Evolutionary conservation across 2,329 filamentous ascomycete species (phyloP).

Genomic region (Fusarium pseudograminearum): DNA sequence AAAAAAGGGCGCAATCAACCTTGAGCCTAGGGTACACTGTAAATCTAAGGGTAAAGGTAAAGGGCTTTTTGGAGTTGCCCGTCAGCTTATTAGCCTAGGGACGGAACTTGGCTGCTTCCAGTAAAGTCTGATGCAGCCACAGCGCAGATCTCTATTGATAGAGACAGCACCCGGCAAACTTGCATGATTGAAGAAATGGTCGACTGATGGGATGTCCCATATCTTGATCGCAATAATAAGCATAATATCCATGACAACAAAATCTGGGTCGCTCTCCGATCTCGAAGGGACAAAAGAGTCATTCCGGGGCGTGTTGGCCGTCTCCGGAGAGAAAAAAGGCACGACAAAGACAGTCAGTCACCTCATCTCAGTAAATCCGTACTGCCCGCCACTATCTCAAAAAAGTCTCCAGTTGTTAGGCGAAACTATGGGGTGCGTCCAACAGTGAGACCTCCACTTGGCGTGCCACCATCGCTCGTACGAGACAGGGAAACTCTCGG

Average conservation of each 20-base stretch:
- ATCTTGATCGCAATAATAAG: background rate
- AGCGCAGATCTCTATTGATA: slow-evolving; percentile 4
- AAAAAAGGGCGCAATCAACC: background rate
- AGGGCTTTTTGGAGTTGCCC: slow-evolving; percentile 1
- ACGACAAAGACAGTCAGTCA: slow-evolving; percentile 9
- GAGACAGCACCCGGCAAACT: background rate
- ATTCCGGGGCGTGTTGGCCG: slow-evolving; percentile 12
- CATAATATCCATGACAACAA: background rate
- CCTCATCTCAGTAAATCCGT: background rate
- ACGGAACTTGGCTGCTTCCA: background rate
- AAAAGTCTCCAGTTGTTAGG: slow-evolving; percentile 15
- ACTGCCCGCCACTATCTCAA: slow-evolving; percentile 14
- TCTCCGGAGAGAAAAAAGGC: slow-evolving; percentile 17
- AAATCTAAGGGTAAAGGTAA: background rate
- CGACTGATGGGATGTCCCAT: background rate
- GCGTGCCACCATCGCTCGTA: slow-evolving; percentile 36
- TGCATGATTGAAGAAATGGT: background rate
- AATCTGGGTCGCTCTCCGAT: background rate
- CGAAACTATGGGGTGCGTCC: slow-evolving; percentile 28
- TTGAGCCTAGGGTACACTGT: background rate
- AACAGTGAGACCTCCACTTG: slow-evolving; percentile 18
- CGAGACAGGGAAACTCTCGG: slow-evolving; percentile 37
- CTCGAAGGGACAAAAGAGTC: slow-evolving; percentile 1
- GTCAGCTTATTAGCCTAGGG: background rate
- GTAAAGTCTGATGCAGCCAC: slow-evolving; percentile 1